Base-by-base conservation (phyloP, 768 basidiomycete species). In the Agaricus sinodeliciosus region DNA sequence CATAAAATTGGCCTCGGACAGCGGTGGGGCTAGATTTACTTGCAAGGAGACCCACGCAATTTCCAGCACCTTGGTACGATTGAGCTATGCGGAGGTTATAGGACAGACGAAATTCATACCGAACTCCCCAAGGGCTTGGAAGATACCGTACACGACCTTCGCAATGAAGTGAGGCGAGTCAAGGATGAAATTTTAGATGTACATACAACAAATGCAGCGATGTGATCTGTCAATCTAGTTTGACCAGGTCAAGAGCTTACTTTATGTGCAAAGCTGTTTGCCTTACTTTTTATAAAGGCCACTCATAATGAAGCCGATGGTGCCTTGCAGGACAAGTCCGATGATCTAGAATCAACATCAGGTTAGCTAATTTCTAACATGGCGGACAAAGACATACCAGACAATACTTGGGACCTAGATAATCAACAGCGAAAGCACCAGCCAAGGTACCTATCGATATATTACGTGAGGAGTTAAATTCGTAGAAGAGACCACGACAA, bases 261-360 rank as follows among this genome's bases (percentile, higher is more conserved):
- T 11, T 51, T 42, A 11, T 50, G 18, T 8, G 3, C 1, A 28
- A 9, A 42, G 42, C 31, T 3, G 48, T n/a, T 1, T 9, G 16
- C 62, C 72, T 31, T 57, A 81, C 68, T 73, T 70, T 22, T 56
- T 61, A 68, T 94, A 96, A 16, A 82, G 70, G 1, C 90, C 94
- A 56, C 88, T 88, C 85, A 97, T 90, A 65, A 91, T 80, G 69
- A 96, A 96, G 5, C 94, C 90, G 44, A 89, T 71, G 57, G 88
- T 46, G 2, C 86, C 83, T 65, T 91, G 89, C 22, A 67, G 59
- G 25, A 89, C 37, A 9, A 90, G 75, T 42, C 89, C 88, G 25
- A 63, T 59, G 58, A 90, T 89, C 85, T 87, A 59, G 4, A 13
- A 8, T 11, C n/a, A 26, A 28, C 7, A 3, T 27, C 31, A 31